Evolutionary conservation across 805 yeast species (phyloP).

Genomic region (Kluyveromyces nonfermentans): DNA sequence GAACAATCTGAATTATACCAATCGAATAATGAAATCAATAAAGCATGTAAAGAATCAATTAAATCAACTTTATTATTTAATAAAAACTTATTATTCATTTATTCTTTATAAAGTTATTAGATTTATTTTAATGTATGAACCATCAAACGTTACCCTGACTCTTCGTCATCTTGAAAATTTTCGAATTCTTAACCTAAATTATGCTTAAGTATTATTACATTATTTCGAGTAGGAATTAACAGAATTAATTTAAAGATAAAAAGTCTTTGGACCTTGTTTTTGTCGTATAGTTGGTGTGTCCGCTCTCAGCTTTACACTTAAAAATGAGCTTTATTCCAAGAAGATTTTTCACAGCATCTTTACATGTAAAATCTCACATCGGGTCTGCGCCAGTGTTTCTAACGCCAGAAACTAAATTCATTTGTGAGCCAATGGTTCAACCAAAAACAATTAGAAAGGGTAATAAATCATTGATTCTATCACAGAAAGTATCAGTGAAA

Average conservation of each 20-base stretch:
- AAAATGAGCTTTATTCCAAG: conserved; percentile 4
- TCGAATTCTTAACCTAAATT: too few species aligned
- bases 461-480: conserved; percentile 44
- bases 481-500: conserved; percentile 46
- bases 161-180: neutral
- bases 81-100: too few species aligned
- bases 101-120: too few species aligned
- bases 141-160: neutral
- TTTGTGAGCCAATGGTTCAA: conserved; percentile 34
- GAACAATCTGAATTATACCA: too few species aligned
- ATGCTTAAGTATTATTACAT: too few species aligned
- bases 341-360: conserved; percentile 30
- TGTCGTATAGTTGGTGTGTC: neutral
- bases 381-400: conserved; percentile 73
- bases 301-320: neutral
- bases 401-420: conserved; percentile 46
- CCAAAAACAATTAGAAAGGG: conserved; percentile 64
- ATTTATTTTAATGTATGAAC: neutral
- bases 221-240: too few species aligned
- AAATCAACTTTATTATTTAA: too few species aligned
- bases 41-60: too few species aligned
- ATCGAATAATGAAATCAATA: too few species aligned
- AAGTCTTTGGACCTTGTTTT: too few species aligned
- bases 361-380: conserved; percentile 46
- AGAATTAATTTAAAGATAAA: too few species aligned